phyloP scores from a whole-genome alignment of 2,329 filamentous ascomycete genomes.

The Blumeriella jaapii region DNA sequence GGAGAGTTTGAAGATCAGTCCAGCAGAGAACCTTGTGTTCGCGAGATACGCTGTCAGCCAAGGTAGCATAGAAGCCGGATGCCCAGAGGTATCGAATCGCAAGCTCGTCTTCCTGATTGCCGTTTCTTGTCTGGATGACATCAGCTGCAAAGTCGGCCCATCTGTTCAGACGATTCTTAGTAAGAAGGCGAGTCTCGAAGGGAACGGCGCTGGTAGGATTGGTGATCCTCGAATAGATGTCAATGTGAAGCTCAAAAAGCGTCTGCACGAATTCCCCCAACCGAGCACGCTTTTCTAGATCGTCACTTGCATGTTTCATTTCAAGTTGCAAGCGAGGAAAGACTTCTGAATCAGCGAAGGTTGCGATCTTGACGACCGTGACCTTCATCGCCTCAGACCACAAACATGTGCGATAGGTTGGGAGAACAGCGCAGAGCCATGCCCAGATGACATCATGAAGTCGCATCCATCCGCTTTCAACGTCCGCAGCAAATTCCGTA shows the following conservation, averaged over 20 bases:
- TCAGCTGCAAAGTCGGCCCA: conserved; percentile 49
- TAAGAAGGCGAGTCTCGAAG: conserved; percentile 36
- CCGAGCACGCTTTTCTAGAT: conserved; percentile 27
- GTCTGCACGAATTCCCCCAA: conserved; percentile 43
- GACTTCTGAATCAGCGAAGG: conserved; percentile 39
- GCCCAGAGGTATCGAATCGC: conserved; percentile 55
- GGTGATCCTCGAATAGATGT: conserved; percentile 52
- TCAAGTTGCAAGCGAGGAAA: conserved; percentile 36
- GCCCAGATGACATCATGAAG: conserved; percentile 47
- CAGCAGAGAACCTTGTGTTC: conserved; percentile 51
- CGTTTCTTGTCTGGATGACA: conserved; percentile 29
- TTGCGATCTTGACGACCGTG: conserved; percentile 41
- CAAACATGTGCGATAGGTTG: conserved; percentile 40
- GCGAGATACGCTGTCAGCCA: conserved; percentile 41
- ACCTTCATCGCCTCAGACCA: conserved; percentile 49
- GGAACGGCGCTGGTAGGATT: conserved; percentile 46
- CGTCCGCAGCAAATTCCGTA: conserved; percentile 36
- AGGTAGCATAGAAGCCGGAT: conserved; percentile 48
- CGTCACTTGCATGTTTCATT: conserved; percentile 22
- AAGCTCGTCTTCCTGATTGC: conserved; percentile 29
- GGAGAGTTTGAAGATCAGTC: conserved; percentile 45
- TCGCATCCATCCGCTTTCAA: conserved; percentile 40
- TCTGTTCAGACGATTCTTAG: conserved; percentile 46
- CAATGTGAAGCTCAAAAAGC: conserved; percentile 56
- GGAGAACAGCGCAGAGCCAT: conserved; percentile 41